phyloP scores from a whole-genome alignment of 2,329 filamentous ascomycete genomes.

The Penicillium sp. region DNA sequence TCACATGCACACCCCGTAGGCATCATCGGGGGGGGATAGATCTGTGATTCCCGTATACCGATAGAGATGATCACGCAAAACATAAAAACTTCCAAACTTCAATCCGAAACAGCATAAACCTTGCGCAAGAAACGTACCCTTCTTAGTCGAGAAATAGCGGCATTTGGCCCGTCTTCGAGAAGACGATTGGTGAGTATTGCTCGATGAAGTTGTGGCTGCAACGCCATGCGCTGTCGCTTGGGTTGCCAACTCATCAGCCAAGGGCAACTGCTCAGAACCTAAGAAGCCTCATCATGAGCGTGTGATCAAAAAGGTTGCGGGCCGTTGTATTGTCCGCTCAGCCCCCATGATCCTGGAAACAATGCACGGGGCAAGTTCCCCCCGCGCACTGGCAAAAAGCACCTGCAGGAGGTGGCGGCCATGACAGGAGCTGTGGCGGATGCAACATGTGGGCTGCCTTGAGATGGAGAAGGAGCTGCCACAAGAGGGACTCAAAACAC shows the following conservation, averaged over 20 bases:
- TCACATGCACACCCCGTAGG: neutral
- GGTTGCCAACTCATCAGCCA: conserved; percentile 36
- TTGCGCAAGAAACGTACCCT: conserved; percentile 24
- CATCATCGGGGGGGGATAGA: neutral
- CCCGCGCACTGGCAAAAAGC: conserved; percentile 1
- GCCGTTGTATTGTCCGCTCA: conserved; percentile 17
- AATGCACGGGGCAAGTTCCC: conserved; percentile 2
- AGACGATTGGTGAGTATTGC: conserved; percentile 20
- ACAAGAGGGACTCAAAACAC: conserved; percentile 13
- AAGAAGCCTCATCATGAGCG: conserved; percentile 32
- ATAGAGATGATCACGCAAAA: neutral
- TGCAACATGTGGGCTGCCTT: conserved; percentile 14
- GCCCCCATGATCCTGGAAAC: neutral
- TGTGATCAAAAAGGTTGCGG: conserved; percentile 38
- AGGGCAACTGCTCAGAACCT: conserved; percentile 25
- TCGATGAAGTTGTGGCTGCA: conserved; percentile 17
- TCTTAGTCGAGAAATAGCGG: conserved; percentile 31
- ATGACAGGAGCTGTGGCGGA: conserved; percentile 16
- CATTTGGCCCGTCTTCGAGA: conserved; percentile 25
- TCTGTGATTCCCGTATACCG: neutral
- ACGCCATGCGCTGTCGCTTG: conserved; percentile 32
- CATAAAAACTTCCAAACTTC: neutral
- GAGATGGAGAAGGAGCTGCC: conserved; percentile 3
- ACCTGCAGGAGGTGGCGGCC: conserved; percentile 9
- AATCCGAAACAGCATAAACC: conserved; percentile 13